Conservation (phyloP, 768 basidiomycete species). For the Serendipita sp. region DNA sequence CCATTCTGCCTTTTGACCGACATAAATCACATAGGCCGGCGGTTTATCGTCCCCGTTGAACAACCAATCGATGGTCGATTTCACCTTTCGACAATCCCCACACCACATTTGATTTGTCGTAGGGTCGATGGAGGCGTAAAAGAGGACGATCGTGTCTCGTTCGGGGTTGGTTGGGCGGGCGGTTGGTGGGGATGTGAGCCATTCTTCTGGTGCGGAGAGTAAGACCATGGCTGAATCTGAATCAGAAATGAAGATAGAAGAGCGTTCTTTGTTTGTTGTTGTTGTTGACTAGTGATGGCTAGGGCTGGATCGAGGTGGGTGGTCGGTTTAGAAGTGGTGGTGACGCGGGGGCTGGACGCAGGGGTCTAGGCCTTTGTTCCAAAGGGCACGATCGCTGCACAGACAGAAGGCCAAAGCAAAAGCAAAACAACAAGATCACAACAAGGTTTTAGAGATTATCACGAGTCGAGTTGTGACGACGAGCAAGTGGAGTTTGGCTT, state of each 20-base stretch:
- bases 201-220: not conserved
- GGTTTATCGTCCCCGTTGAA: conserved; percentile 1
- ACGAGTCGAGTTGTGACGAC: too few relatives aligned
- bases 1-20: not conserved
- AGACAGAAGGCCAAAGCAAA: too few relatives aligned
- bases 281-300: too few relatives aligned
- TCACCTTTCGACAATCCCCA: not conserved
- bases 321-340: too few relatives aligned
- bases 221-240: not conserved
- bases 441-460: too few relatives aligned
- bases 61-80: conserved; percentile 1
- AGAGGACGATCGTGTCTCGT: not conserved
- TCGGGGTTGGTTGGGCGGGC: not conserved
- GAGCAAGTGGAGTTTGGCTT: too few relatives aligned
- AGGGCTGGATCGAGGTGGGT: too few relatives aligned
- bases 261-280: too few relatives aligned
- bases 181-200: not conserved
- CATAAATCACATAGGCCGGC: not conserved
- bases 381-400: too few relatives aligned
- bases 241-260: not conserved
- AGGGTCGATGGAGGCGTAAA: conserved; percentile 1
- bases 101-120: not conserved
- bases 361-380: too few relatives aligned
- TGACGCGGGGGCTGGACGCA: too few relatives aligned
- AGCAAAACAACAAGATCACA: too few relatives aligned